Percentiles rank a stretch among this genome's conserved stretches.
Conservation (phyloP, 164 flowering plant genomes). For the Annona cherimola region DNA sequence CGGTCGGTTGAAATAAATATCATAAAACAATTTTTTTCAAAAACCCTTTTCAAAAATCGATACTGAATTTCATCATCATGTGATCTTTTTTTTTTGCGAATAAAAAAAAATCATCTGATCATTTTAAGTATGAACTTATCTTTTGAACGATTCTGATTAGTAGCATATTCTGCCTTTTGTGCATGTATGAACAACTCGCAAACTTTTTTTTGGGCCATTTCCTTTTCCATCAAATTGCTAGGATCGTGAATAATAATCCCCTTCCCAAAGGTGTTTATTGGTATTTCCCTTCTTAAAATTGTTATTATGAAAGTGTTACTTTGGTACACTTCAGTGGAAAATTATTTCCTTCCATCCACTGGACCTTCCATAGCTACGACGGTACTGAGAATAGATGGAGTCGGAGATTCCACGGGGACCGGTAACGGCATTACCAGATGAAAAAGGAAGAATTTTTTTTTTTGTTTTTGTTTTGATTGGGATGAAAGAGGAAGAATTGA, state of each 20-base stretch:
- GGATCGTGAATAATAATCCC: no score
- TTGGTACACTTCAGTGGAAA: neutral
- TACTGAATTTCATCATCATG: neutral
- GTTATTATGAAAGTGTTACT: neutral
- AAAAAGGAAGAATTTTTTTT: no score
- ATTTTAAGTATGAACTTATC: neutral
- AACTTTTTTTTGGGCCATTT: no score
- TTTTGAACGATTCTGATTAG: neutral
- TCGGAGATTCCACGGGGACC: no score
- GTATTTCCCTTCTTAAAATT: neutral
- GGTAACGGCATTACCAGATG: no score
- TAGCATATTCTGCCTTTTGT: neutral
- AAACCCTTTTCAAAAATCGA: neutral
- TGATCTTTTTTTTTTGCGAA: no score
- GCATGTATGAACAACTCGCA: no score
- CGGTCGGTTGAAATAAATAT: conserved; percentile 31
- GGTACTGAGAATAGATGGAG: no score
- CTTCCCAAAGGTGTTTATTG: no score
- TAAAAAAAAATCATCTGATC: neutral
- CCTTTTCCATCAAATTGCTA: neutral
- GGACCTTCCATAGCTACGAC: conserved; percentile 51
- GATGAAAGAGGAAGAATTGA: no score
- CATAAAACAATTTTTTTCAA: neutral
- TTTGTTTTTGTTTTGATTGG: no score
- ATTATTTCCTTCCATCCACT: conserved; percentile 16